Evolutionary conservation across 225 moss, liverwort and hornwort genomes (phyloP), one percentile per base, ranked within the genome.

Genomic region (Marchantia paleacea): DNA sequence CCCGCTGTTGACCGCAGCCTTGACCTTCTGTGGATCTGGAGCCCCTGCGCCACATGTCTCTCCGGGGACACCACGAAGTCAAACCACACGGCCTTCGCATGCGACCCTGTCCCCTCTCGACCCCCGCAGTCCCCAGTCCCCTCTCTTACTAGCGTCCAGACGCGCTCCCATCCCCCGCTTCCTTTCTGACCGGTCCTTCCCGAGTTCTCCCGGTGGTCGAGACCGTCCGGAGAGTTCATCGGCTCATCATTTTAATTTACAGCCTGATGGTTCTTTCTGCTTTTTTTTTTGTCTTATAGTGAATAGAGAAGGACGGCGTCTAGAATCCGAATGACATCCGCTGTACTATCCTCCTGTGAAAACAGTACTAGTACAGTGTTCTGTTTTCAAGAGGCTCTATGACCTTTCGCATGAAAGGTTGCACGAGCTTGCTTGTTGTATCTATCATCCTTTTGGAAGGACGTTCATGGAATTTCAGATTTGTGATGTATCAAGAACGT

Each of bases 1-100:
- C 57, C 57, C 14, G 26, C 54, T 74, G 28, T 74, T 74, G 28
- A 74, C 74, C 54, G 74, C 74, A 55, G 74, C 74, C 74, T 54
- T 74, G 74, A 74, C 74, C 54, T 55, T 54, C 54, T 25, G 22
- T 4, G 13, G 52, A 4, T 73, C 52, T 73, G 52, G 28, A 19
- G 51, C 54, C 25, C 50, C 20, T 7, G 15, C 10, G 54, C 74
- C 74, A 54, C 74, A 74, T 74, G 74, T 55, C 26, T 6, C 15
- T 13, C 65, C 65, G 26, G 65, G 48, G 8, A 0, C 54, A 1
- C 28, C 8, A 15, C 28, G 8, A 54, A 54, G 74, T 74, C 28
- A 74, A 74, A 54, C 50, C 19, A 48, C 48, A 51, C 20, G 48
- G 50, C 72, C 51, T 52, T 72, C 20, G 49, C 49, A 50, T 71